Evolutionary conservation across 164 flowering plant genomes (phyloP), one percentile per base, ranked within the genome.

Genomic region (Cinnamomum micranthum): DNA sequence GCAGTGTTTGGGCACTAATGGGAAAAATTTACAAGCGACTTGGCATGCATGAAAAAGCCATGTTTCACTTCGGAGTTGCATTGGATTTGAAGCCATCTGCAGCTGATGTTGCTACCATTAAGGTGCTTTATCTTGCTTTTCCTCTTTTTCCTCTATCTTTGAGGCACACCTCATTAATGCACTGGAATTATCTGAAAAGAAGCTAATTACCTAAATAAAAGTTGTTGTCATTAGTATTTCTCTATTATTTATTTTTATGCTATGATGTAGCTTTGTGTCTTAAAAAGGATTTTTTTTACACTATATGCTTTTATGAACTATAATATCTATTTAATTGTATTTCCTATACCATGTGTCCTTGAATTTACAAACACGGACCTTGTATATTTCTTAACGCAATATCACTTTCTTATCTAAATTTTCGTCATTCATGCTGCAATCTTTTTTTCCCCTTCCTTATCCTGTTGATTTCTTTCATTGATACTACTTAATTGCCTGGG

Each of bases 1-100:
- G 97, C 84, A 91, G 99, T 81, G 89, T 96, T 3, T 92, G 89
- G 86, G 98, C 99, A n/a, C 81, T 96, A 81, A 94, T 96, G 97
- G 99, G 99, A 75, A 87, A 77, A 81, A 89, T 96, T 14, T 94
- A 90, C 72, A 92, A 90, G 82, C 84, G 90, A 68, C 81, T 78
- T 12, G 83, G 87, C 80, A 88, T 85, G 91, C 85, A 86, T 71
- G 92, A 88, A 27, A 88, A 89, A 75, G 97, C 99, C 71, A 92
- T 96, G 92, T 91, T 96, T 82, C 91, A 94, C 83, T 94, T 87
- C 80, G 97, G 97, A 74, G 79, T 88, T 76, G 97, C 98, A 63
- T 82, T 96, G 85, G 99, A 96, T 82, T 75, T 96, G 84, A 96
- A 91, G 83, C 99, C 99, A 19, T 85, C 98, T 70, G 92, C 97